A percentile compares a stretch with the other conserved stretches of the same genome.
phyloP scores from a whole-genome alignment of 2,329 filamentous ascomycete species.

The Neonectria hederae region DNA sequence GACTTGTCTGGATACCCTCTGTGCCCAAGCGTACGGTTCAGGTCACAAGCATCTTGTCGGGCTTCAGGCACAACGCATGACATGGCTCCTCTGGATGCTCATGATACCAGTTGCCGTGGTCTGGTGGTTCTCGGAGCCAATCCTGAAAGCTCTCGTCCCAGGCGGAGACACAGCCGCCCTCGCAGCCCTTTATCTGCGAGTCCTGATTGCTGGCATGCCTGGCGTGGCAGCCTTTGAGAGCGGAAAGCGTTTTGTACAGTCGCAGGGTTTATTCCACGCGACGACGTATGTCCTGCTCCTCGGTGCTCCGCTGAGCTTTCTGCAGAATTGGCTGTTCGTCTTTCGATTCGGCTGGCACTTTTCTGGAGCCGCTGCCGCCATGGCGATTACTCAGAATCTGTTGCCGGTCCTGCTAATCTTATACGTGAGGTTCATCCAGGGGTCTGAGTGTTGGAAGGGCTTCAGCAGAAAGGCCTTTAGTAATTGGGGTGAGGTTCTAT shows the following conservation, averaged over 20 bases:
- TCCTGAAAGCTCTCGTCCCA: slow-evolving; percentile 58
- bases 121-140: slow-evolving; percentile 72
- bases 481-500: slow-evolving; percentile 66
- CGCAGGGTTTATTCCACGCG: slow-evolving; percentile 79
- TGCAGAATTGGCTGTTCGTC: slow-evolving; percentile 79
- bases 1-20: slow-evolving; percentile 89
- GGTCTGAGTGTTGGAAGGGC: slow-evolving; percentile 82
- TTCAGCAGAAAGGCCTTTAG: slow-evolving; percentile 72
- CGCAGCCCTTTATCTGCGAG: slow-evolving; percentile 74
- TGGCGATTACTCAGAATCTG: slow-evolving; percentile 78
- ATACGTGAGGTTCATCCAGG: slow-evolving; percentile 77
- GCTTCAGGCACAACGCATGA: slow-evolving; percentile 82
- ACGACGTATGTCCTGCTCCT: slow-evolving; percentile 78
- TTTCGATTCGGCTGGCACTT: slow-evolving; percentile 75
- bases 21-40: slow-evolving; percentile 89
- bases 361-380: slow-evolving; percentile 80
- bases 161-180: slow-evolving; percentile 68
- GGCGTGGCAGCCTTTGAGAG: slow-evolving; percentile 79
- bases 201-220: slow-evolving; percentile 75
- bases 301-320: slow-evolving; percentile 76
- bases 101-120: slow-evolving; percentile 75
- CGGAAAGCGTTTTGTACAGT: slow-evolving; percentile 81
- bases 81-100: slow-evolving; percentile 75
- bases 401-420: slow-evolving; percentile 76
- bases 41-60: slow-evolving; percentile 87